Conservation (phyloP, 73 alveolate genomes). For the Loxodes magnus region DNA sequence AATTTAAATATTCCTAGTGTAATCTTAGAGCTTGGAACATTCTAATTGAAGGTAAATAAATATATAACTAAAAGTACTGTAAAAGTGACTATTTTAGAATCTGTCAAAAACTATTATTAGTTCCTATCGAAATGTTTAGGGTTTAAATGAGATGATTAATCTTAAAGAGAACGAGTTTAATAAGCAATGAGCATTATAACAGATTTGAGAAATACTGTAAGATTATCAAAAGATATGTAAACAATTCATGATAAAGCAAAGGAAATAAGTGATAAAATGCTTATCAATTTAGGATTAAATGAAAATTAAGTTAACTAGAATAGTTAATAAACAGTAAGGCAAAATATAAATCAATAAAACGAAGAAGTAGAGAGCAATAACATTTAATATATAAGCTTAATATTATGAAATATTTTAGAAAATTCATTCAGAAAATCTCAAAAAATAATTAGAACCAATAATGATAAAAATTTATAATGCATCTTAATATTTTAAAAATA, state of each 20-base stretch:
- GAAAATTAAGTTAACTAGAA: no score
- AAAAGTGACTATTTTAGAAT: constrained; percentile 51
- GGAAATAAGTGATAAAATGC: constrained; percentile 79
- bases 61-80: constrained; percentile 41
- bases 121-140: constrained; percentile 57
- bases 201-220: constrained; percentile 60
- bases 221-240: constrained; percentile 37
- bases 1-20: constrained; percentile 86
- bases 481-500: no score
- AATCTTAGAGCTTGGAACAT: constrained; percentile 37
- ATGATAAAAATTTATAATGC: no score
- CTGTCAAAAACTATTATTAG: constrained; percentile 46
- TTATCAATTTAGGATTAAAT: constrained; percentile 81
- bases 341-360: no score
- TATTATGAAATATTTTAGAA: no score
- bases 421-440: no score
- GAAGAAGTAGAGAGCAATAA: no score
- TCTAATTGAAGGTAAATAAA: constrained; percentile 57
- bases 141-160: constrained; percentile 28
- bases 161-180: constrained; percentile 34
- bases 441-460: no score
- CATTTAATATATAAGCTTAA: no score
- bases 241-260: constrained; percentile 63
- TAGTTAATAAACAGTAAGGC: no score
- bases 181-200: constrained; percentile 55